phyloP scores from a whole-genome alignment of 139 green algal genomes.

The Zygnema cylindricum region DNA sequence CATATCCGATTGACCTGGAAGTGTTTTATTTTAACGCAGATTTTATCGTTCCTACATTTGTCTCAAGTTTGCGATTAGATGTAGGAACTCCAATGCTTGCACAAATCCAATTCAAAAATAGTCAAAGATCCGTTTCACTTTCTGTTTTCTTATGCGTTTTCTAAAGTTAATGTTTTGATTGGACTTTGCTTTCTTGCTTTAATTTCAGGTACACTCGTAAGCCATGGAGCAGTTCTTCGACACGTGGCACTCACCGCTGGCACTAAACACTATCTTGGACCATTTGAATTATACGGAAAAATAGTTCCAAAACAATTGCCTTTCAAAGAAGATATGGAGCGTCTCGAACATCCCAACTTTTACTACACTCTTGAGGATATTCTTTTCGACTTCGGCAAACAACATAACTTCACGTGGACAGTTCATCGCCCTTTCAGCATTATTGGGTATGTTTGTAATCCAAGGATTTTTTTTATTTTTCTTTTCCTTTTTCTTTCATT shows the following conservation, averaged over 20 bases:
- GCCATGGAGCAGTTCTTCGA: neutral
- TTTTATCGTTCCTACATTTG: too few species aligned
- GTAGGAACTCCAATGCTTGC: too few species aligned
- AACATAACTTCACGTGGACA: constrained; percentile 46
- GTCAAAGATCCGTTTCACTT: too few species aligned
- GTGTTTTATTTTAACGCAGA: too few species aligned
- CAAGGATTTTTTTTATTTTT: too few species aligned
- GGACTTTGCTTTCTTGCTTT: too few species aligned
- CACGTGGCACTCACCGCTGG: constrained; percentile 37
- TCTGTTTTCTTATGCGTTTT: too few species aligned
- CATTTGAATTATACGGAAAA: constrained; percentile 34
- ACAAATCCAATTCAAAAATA: too few species aligned
- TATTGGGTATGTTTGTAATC: constrained; percentile 48
- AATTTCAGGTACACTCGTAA: neutral
- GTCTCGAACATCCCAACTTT: constrained; percentile 37
- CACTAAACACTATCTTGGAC: constrained; percentile 53
- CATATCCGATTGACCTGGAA: too few species aligned
- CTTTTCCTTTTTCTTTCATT: too few species aligned
- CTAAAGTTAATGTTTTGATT: too few species aligned
- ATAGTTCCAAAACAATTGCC: constrained; percentile 15
- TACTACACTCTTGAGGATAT: constrained; percentile 54
- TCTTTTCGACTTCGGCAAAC: neutral
- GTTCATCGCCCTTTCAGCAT: constrained; percentile 38
- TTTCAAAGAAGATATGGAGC: constrained; percentile 40
- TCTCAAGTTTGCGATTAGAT: too few species aligned